Evolutionary conservation across 441 rosid species (phyloP).

Genomic region (Bruguiera hainesii): DNA sequence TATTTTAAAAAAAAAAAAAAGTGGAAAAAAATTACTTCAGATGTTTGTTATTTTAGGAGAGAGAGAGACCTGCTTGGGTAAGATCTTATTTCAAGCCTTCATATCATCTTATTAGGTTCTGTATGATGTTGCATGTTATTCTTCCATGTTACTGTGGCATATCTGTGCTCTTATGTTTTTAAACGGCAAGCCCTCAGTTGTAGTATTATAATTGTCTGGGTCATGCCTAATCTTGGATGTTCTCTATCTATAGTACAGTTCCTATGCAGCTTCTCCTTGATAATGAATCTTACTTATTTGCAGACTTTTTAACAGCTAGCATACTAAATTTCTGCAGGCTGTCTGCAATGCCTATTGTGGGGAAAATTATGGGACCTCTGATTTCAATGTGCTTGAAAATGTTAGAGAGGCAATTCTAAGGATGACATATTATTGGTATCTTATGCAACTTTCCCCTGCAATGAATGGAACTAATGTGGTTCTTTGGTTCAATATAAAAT

Average conservation of each 20-base stretch:
- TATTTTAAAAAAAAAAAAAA: too few relatives aligned
- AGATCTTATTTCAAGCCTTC: background rate
- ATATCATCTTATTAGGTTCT: background rate
- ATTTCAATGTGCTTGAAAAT: slow-evolving; percentile 58
- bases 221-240: background rate
- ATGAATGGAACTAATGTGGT: slow-evolving; percentile 1
- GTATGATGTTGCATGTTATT: background rate
- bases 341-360: slow-evolving; percentile 81
- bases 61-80: too few relatives aligned
- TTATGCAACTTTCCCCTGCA: slow-evolving; percentile 1
- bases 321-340: slow-evolving; percentile 45
- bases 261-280: slow-evolving; percentile 1
- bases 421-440: slow-evolving; percentile 96
- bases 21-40: too few relatives aligned
- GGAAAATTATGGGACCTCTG: slow-evolving; percentile 67
- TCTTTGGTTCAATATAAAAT: slow-evolving; percentile 4
- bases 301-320: background rate
- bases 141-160: background rate
- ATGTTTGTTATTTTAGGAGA: too few relatives aligned
- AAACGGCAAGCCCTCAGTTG: background rate
- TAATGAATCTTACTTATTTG: background rate
- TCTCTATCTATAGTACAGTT: background rate
- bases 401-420: slow-evolving; percentile 77
- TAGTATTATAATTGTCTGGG: background rate
- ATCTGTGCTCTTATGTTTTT: background rate